Evolutionary conservation across 805 yeast species (phyloP).

Genomic region (Suhomyces canberraensis): DNA sequence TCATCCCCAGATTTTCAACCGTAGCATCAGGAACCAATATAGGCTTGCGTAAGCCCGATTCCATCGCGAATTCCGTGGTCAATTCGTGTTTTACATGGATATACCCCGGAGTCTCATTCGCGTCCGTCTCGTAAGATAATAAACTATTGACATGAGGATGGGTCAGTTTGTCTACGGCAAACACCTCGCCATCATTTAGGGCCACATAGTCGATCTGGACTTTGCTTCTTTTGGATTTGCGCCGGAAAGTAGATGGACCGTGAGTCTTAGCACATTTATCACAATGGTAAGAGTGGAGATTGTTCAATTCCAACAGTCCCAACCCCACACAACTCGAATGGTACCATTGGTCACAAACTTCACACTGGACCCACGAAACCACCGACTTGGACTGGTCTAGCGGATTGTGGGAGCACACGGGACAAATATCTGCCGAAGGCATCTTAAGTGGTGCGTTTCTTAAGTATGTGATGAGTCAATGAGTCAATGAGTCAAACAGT

Average conservation of each 20-base stretch:
- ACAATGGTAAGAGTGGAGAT: slow-evolving; percentile 55
- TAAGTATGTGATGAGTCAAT: neutral
- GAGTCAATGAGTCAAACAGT: neutral
- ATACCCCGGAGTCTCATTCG: slow-evolving; percentile 9
- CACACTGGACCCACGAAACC: slow-evolving; percentile 55
- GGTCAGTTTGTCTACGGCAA: slow-evolving; percentile 42
- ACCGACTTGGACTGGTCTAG: slow-evolving; percentile 4
- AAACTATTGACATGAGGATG: slow-evolving; percentile 51
- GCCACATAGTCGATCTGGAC: slow-evolving; percentile 75
- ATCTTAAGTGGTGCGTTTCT: slow-evolving; percentile 3
- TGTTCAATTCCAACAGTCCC: slow-evolving; percentile 30
- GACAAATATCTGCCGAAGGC: slow-evolving; percentile 19
- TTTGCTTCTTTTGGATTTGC: slow-evolving; percentile 54
- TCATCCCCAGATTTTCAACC: slow-evolving; percentile 40
- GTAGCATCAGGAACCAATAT: slow-evolving; percentile 37
- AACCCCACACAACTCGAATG: slow-evolving; percentile 50
- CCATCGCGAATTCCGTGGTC: slow-evolving; percentile 32
- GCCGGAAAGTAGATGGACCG: slow-evolving; percentile 50
- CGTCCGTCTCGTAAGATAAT: slow-evolving; percentile 19
- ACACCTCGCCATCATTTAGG: slow-evolving; percentile 66
- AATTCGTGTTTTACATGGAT: slow-evolving; percentile 35
- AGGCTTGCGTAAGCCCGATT: slow-evolving; percentile 40
- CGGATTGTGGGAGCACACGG: slow-evolving; percentile 16
- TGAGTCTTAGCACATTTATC: slow-evolving; percentile 37
- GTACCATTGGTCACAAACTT: slow-evolving; percentile 51